Base-by-base conservation (phyloP, 371 early-diverging fungal genomes). In the Saksenaea oblongispora region DNA sequence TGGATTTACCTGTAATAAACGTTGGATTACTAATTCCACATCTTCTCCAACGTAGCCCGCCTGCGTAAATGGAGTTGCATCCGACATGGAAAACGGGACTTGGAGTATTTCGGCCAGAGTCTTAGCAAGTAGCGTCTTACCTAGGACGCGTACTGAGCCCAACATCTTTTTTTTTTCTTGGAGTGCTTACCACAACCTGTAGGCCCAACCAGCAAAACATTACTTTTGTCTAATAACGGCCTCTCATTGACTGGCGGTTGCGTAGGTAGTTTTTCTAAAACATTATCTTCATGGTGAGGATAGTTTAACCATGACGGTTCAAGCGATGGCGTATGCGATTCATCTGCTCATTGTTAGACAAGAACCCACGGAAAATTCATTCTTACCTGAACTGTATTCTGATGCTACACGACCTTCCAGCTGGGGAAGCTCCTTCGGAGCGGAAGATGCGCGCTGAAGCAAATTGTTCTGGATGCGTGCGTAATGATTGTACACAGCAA, bases 21-120 rank as follows among this genome's bases (percentile, higher is more conserved):
- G 80, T 62, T 91, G 90, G 54, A 96, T 92, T 18, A 93, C 93
- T 14, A 87, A 71, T 68, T 96, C 96, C 15, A 95, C 95, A 75
- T 96, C 96, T 62, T 95, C 96, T 36, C 96, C 96, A 15, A 95
- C 96, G 72, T 96, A 96, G 5, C 96, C 96, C 8, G 96, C 92
- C 62, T 94, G 94, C 9, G 96, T 96, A 64, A 95, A 89, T 10
- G 95, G 90, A 0, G 95, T 95, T 3, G 96, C 96, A 70, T 96
- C 96, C n/a, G 91, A 91, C 82, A 94, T 91, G 0, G 94, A 92
- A 64, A 94, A 95, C 1, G 96, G 96, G 0, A 96, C 96, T 37
- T 93, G 85, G 31, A 96, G 83, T 2, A 94, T 79, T 62, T 93
- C 85, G 18, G 96, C 96, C 28, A 93, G 70, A 8, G 94, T 94